Percentiles rank a stretch among this genome's conserved stretches.
phyloP scores from a whole-genome alignment of 441 rosid genomes.

The Populus tomentosa region DNA sequence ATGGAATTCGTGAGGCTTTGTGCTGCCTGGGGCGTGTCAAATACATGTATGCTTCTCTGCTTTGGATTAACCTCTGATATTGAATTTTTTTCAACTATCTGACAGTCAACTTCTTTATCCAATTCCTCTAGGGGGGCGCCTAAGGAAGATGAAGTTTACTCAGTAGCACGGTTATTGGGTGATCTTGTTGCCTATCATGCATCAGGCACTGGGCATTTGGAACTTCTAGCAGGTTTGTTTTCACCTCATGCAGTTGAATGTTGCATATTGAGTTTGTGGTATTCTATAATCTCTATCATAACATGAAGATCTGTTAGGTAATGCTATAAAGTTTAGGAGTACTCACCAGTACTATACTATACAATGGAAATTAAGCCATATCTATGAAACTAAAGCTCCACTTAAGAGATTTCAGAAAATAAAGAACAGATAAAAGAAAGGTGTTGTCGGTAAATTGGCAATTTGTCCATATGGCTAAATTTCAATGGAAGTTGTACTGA shows the following conservation, averaged over 20 bases:
- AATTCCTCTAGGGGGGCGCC: slow-evolving; percentile 45
- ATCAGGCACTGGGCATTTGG: slow-evolving; percentile 88
- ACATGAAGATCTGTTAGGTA: background rate
- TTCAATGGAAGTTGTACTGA: too few relatives aligned
- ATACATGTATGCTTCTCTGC: slow-evolving; percentile 54
- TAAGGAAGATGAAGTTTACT: slow-evolving; percentile 87
- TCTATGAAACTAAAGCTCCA: too few relatives aligned
- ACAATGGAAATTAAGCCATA: background rate
- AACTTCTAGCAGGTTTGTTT: slow-evolving; percentile 71
- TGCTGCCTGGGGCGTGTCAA: slow-evolving; percentile 82
- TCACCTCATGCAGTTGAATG: background rate
- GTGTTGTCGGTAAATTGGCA: too few relatives aligned
- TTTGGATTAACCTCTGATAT: slow-evolving; percentile 10
- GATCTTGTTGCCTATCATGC: slow-evolving; percentile 94
- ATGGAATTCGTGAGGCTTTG: slow-evolving; percentile 85
- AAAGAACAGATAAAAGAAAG: too few relatives aligned
- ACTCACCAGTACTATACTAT: background rate
- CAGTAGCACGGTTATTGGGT: slow-evolving; percentile 73
- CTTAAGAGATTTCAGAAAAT: too few relatives aligned
- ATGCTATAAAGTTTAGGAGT: background rate
- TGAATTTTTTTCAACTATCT: slow-evolving; percentile 1
- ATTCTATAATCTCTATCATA: background rate
- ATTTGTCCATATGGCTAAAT: too few relatives aligned
- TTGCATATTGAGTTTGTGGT: background rate
- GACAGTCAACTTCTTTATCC: slow-evolving; percentile 7